These are phyloP conservation scores for Clonostachys rosea DNA, from an alignment of 2,329 filamentous ascomycete species.

Conservation along the genomic window DNA sequence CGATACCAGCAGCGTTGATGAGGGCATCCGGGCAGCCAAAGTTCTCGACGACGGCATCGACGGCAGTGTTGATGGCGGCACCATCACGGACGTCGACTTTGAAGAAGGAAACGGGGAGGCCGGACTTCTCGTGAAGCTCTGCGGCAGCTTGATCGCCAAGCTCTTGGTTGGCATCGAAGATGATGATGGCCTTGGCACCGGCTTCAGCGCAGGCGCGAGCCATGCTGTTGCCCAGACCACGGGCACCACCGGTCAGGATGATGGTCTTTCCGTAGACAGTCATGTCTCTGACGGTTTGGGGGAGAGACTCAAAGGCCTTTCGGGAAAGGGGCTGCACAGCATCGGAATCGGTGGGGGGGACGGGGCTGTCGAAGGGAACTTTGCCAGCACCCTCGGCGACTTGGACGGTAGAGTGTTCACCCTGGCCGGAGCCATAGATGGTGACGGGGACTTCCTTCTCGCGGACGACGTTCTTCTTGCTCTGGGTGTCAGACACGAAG, in stretches of 20 bases:
- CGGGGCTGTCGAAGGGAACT: conserved; percentile 33
- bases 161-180: conserved; percentile 74
- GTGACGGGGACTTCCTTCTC: conserved; percentile 55
- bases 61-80: conserved; percentile 63
- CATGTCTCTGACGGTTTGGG: conserved; percentile 65
- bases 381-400: conserved; percentile 36
- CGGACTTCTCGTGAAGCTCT: conserved; percentile 68
- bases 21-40: conserved; percentile 70
- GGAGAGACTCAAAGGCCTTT: conserved; percentile 50
- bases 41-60: conserved; percentile 59
- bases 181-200: conserved; percentile 67
- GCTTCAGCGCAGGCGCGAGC: conserved; percentile 73
- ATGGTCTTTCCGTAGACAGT: conserved; percentile 66
- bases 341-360: conserved; percentile 35
- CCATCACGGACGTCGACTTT: conserved; percentile 74
- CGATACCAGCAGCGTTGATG: conserved; percentile 78
- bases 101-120: conserved; percentile 70
- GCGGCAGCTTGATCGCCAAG: conserved; percentile 66
- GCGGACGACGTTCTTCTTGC: conserved; percentile 47
- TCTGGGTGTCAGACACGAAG: conserved; percentile 28
- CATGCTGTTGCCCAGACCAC: conserved; percentile 76
- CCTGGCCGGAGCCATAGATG: conserved; percentile 41
- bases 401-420: conserved; percentile 52
- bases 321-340: conserved; percentile 46
- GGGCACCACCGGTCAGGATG: conserved; percentile 70